phyloP scores from a whole-genome alignment of 257 asterid species.

The Salvia miltiorrhiza region DNA sequence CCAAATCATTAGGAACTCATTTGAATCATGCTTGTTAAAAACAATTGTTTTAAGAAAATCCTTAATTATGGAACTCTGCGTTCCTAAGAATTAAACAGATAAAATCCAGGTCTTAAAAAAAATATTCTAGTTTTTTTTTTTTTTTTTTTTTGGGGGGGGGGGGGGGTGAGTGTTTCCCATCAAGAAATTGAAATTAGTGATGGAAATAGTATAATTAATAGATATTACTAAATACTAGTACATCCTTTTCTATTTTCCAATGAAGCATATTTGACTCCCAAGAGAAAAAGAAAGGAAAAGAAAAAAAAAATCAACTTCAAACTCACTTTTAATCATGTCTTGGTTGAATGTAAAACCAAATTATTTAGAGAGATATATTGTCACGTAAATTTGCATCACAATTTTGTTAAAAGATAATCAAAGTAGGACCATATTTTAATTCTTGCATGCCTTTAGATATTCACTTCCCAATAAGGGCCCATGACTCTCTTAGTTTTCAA shows the following conservation, averaged over 20 bases:
- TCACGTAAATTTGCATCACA: conserved; percentile 33
- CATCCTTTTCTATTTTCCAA: conserved; percentile 27
- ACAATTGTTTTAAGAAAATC: too few species aligned
- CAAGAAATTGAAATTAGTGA: background rate
- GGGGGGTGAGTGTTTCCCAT: too few species aligned
- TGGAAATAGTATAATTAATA: background rate
- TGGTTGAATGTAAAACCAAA: conserved; percentile 27
- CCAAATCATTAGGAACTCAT: too few species aligned
- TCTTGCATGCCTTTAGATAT: conserved; percentile 31
- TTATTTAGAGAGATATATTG: conserved; percentile 19
- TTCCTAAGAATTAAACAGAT: too few species aligned
- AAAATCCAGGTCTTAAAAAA: too few species aligned
- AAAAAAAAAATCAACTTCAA: conserved; percentile 8
- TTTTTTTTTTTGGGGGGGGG: too few species aligned
- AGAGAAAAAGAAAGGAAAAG: too few species aligned
- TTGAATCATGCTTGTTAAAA: too few species aligned
- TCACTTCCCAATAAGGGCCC: conserved; percentile 40
- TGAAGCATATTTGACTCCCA: conserved; percentile 21
- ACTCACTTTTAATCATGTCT: conserved; percentile 32
- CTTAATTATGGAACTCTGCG: too few species aligned
- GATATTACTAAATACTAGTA: background rate
- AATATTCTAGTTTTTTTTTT: too few species aligned
- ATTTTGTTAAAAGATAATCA: conserved; percentile 33
- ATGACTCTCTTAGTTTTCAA: conserved; percentile 25
- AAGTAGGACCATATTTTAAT: conserved; percentile 31